Evolutionary conservation across 768 basidiomycete genomes (phyloP).

Genomic region (Chalciporus piperatus): DNA sequence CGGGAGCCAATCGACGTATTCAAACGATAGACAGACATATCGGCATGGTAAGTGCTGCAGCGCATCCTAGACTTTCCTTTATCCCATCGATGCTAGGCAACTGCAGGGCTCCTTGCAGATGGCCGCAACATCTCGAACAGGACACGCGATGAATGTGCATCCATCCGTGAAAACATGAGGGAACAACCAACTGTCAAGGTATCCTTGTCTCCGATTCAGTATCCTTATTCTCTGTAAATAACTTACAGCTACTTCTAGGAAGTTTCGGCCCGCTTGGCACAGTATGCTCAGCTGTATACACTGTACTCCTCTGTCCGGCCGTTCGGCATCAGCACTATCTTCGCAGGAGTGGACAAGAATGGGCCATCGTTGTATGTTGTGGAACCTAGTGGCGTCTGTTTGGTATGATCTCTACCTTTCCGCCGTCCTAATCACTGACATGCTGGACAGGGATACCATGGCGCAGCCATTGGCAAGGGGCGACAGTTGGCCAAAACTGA

Average conservation of each 20-base stretch:
- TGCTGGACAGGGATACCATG: constrained; percentile 77
- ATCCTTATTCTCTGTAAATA: not conserved
- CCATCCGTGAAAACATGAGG: constrained; percentile 70
- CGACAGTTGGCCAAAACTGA: constrained; percentile 97
- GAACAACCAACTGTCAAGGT: constrained; percentile 81
- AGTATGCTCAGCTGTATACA: constrained; percentile 94
- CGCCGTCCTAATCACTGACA: not conserved
- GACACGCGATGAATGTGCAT: constrained; percentile 80
- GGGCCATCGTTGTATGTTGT: constrained; percentile 87
- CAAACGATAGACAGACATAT: constrained; percentile 92
- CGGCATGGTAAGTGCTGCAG: constrained; percentile 64
- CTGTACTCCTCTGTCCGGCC: constrained; percentile 97
- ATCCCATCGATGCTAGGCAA: constrained; percentile 54
- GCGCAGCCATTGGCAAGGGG: constrained; percentile 98
- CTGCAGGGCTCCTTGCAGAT: constrained; percentile 91
- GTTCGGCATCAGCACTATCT: constrained; percentile 91
- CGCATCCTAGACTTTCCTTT: not conserved
- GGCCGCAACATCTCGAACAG: constrained; percentile 83
- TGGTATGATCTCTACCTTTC: constrained; percentile 46
- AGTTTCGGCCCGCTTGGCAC: constrained; percentile 74
- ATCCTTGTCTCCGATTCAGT: constrained; percentile 10
- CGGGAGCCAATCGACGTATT: constrained; percentile 89
- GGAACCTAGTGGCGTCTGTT: constrained; percentile 93
- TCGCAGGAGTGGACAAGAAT: constrained; percentile 84
- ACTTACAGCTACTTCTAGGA: constrained; percentile 33